Conservation (phyloP, 2,329 filamentous ascomycete genomes). For the Alternaria viburni region DNA sequence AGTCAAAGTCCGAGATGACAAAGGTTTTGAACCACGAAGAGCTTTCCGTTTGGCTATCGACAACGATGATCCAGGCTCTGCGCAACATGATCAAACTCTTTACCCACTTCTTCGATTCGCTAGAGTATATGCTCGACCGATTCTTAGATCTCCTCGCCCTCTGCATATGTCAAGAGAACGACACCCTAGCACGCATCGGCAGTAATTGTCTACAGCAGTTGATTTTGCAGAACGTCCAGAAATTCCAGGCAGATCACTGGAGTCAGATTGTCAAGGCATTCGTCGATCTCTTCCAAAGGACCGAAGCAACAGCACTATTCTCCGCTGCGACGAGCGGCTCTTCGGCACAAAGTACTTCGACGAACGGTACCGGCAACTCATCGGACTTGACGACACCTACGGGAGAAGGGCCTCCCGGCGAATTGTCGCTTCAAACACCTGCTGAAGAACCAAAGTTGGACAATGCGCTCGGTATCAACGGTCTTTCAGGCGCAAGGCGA, state of each 20-base stretch:
- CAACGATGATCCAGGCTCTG: conserved; percentile 98
- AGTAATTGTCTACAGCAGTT: conserved; percentile 98
- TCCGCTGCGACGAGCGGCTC: conserved; percentile 69
- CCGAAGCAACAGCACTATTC: conserved; percentile 94
- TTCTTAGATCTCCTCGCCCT: conserved; percentile 92
- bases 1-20: conserved; percentile 94
- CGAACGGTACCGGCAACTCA: conserved; percentile 57
- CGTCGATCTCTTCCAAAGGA: conserved; percentile 91
- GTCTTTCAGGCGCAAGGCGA: conserved; percentile 37
- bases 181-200: conserved; percentile 95
- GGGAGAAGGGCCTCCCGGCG: conserved; percentile 38
- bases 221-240: conserved; percentile 93
- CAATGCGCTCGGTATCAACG: conserved; percentile 56
- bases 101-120: conserved; percentile 94
- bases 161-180: conserved; percentile 98
- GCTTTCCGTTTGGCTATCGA: conserved; percentile 96
- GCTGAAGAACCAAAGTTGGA: conserved; percentile 37
- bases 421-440: conserved; percentile 43
- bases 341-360: conserved; percentile 53
- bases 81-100: conserved; percentile 99
- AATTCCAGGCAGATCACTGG: conserved; percentile 90
- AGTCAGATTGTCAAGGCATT: conserved; percentile 93
- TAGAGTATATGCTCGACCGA: conserved; percentile 98
- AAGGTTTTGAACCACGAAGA: conserved; percentile 97
- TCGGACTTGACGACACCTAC: conserved; percentile 51